A percentile compares a stretch with the other conserved stretches of the same genome.
phyloP scores from a whole-genome alignment of 352 stramenopile species.

The Globisporangium parvum region DNA sequence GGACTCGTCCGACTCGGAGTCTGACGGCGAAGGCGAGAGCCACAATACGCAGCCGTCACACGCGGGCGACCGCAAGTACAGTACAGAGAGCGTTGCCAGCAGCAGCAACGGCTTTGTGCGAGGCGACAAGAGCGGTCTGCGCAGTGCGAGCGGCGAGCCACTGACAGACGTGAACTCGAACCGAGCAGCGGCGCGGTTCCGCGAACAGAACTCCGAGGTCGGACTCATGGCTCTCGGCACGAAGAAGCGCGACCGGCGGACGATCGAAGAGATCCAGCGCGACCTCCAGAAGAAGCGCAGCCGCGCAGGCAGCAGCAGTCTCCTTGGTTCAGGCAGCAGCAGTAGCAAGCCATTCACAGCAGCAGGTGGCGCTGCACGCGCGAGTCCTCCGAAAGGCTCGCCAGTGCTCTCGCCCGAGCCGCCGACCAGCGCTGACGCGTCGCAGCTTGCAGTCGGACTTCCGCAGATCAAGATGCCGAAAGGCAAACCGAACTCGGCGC shows the following conservation, averaged over 20 bases:
- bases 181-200: constrained; percentile 57
- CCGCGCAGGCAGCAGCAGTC: neutral
- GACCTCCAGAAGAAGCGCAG: constrained; percentile 67
- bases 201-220: constrained; percentile 40
- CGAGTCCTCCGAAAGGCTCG: constrained; percentile 58
- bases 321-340: neutral
- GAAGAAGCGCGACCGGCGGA: constrained; percentile 78
- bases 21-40: constrained; percentile 35
- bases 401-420: constrained; percentile 65
- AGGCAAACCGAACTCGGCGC: constrained; percentile 61
- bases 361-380: constrained; percentile 18
- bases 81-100: constrained; percentile 24
- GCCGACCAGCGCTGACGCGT: constrained; percentile 14
- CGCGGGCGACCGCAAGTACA: constrained; percentile 26
- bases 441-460: constrained; percentile 20
- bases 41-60: constrained; percentile 3
- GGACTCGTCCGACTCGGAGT: constrained; percentile 77
- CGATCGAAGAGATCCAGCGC: constrained; percentile 86
- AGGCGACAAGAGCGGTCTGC: too few relatives aligned
- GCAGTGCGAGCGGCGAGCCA: constrained; percentile 20
- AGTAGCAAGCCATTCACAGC: constrained; percentile 7
- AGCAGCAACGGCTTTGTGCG: constrained; percentile 16
- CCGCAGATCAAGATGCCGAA: constrained; percentile 32
- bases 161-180: constrained; percentile 67
- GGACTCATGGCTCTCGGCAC: constrained; percentile 76